Evolutionary conservation across 106 monocot genomes (phyloP).

Genomic region (Dioscorea dumetorum): DNA sequence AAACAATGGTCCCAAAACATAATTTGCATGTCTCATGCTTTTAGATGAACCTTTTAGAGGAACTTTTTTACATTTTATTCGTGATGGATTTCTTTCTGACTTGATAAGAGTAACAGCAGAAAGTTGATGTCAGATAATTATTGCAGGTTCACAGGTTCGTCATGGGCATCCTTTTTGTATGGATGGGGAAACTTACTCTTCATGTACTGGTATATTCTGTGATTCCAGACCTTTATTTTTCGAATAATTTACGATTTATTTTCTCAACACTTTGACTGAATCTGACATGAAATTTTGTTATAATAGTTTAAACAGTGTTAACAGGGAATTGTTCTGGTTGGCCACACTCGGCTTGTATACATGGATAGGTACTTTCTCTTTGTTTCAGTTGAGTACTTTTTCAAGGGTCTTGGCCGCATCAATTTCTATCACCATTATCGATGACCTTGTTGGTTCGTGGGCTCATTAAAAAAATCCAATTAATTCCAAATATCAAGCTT

Average conservation of each 20-base stretch:
- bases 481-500: neutral
- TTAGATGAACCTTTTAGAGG: neutral
- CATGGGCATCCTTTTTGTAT: constrained; percentile 35
- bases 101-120: neutral
- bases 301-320: constrained; percentile 29
- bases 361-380: constrained; percentile 21
- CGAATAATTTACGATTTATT: neutral
- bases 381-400: neutral
- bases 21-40: neutral
- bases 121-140: neutral
- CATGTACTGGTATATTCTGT: constrained; percentile 27
- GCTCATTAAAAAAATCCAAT: neutral
- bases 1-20: neutral
- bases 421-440: neutral
- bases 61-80: no score
- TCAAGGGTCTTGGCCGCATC: neutral
- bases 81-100: no score
- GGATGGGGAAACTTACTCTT: constrained; percentile 41
- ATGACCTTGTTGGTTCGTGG: neutral
- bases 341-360: constrained; percentile 23
- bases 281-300: neutral
- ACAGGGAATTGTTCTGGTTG: constrained; percentile 33
- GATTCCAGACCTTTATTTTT: neutral
- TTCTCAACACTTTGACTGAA: neutral
- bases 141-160: constrained; percentile 34